phyloP scores from a whole-genome alignment of 768 basidiomycete species.

The Lactarius hatsudake region DNA sequence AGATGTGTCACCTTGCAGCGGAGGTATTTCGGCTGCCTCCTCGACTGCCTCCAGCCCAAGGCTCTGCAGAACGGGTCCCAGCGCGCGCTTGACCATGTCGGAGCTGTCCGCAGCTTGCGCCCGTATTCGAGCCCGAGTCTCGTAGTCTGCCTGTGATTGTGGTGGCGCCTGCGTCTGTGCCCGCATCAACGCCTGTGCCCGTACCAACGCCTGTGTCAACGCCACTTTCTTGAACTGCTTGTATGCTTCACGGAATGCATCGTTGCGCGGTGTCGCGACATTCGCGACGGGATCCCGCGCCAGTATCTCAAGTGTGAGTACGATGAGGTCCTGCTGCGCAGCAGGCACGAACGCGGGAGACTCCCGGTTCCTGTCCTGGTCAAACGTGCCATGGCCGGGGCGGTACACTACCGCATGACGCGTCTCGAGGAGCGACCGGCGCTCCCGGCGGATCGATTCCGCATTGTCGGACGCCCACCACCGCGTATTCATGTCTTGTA shows the following conservation, averaged over 20 bases:
- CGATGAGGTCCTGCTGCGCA: background rate
- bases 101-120: background rate
- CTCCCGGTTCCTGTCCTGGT: background rate
- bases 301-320: background rate
- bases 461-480: background rate
- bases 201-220: background rate
- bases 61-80: background rate
- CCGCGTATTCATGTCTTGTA: background rate
- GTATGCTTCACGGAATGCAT: background rate
- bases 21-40: no score
- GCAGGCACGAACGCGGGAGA: background rate
- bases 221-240: background rate
- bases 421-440: background rate
- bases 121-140: background rate
- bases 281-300: background rate
- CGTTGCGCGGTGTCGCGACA: background rate
- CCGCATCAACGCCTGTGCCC: background rate
- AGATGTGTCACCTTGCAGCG: background rate
- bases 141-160: background rate
- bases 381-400: background rate
- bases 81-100: background rate
- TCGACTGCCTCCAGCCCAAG: background rate
- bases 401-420: background rate
- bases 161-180: background rate
- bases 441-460: background rate